Evolutionary conservation across 768 basidiomycete species (phyloP), one percentile per base, ranked within the genome.

Genomic region (Suillus paluster): DNA sequence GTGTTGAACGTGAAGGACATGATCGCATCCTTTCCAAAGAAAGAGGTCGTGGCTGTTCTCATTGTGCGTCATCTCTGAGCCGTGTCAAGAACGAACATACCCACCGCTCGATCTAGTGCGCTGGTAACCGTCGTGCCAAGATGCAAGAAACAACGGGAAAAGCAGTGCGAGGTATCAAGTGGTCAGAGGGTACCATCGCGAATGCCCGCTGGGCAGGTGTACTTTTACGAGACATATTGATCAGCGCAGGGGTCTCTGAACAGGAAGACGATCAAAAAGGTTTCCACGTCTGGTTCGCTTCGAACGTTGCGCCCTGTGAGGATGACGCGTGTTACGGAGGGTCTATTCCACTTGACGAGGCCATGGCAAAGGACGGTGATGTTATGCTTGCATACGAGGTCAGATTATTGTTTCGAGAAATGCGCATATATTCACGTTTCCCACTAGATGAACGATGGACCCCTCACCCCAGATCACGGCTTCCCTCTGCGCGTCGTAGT

Each of bases 151-250:
- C 83, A 44, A 86, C 84, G 60, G 76, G 79, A 0, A 63, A 44
- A 17, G 44, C 60, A 2, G 87, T 88, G 0, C 75, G 83, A 41
- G 88, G 88, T 9, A 81, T 90, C 25, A 80, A 79, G 4, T 90
- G 88, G 88, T 78, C 78, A 23, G 86, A 87, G 61, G 90, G 87
- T 21, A 87, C 87, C n/a, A 84, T 89, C 52, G 84, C 85, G 60
- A 91, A 91, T 70, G 84, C 83, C 66, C 79, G 75, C 61, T 92
- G 90, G 90, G 80, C 80, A 4, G 90, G 90, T 17, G 82, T 83
- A 1, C 77, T 80, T 0, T 72, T 92, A 11, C 78, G 83, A 23
- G 84, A 90, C 59, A 66, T 91, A 33, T 80, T 92, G 61, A 73
- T 78, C 11, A 69, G 78, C 44, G 75, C 76, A 4, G 81, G 82